phyloP scores from a whole-genome alignment of 495 filamentous ascomycete species.

The Hypoxylon trugodes region DNA sequence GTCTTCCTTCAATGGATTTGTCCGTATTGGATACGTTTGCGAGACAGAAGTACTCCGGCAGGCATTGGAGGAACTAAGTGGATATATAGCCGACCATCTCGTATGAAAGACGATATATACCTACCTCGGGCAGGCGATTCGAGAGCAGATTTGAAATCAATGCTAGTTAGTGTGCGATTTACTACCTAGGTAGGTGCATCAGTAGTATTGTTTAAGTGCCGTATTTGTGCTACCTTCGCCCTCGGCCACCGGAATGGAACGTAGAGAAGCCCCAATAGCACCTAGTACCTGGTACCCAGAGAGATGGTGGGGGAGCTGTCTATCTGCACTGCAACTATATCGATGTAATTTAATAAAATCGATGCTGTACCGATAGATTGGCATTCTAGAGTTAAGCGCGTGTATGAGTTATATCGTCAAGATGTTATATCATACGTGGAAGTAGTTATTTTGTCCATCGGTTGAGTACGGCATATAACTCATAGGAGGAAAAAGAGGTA shows the following conservation, averaged over 20 bases:
- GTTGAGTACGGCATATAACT: too few species aligned
- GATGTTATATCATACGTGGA: too few species aligned
- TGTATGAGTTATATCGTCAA: too few species aligned
- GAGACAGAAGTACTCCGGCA: conserved; percentile 73
- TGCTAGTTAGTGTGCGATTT: too few species aligned
- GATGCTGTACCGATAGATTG: conserved; percentile 4
- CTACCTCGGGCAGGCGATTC: too few species aligned
- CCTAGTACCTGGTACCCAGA: conserved; percentile 19
- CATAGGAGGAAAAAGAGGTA: too few species aligned
- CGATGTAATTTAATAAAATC: conserved; percentile 1
- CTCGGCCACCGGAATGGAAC: background rate
- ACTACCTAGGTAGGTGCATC: too few species aligned
- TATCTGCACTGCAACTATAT: conserved; percentile 28
- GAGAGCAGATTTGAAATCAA: too few species aligned
- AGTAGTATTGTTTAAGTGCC: background rate
- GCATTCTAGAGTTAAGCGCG: too few species aligned
- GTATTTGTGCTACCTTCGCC: background rate
- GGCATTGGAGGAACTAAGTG: conserved; percentile 67
- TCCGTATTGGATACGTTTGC: conserved; percentile 81
- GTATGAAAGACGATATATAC: too few species aligned
- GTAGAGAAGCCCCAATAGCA: background rate
- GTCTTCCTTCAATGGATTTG: conserved; percentile 76
- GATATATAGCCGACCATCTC: conserved; percentile 62
- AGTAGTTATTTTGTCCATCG: too few species aligned
- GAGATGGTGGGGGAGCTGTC: conserved; percentile 14